Base-by-base conservation (phyloP, 495 filamentous ascomycete genomes). In the Tetracladium setigerum region DNA sequence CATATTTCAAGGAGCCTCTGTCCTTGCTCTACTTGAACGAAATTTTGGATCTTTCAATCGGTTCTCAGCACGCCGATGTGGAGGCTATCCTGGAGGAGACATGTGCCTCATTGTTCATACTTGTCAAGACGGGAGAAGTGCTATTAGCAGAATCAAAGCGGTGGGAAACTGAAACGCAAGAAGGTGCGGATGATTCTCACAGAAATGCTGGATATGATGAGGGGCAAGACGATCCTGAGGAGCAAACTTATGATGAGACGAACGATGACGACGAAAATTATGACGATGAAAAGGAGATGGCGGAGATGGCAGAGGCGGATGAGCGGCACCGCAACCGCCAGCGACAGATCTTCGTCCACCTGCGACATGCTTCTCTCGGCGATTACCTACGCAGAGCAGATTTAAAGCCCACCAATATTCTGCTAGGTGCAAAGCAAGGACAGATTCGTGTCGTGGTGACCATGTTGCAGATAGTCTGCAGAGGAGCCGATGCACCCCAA, bases 1-100 rank as follows among this genome's bases (percentile, higher is more conserved):
- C 45, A 47, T 47, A 31, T 32, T 47, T 47, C 22, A 47, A 47
- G 45, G 36, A 47, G 45, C 45, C 45, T 39, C 45, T 47, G 2
- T 39, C 45, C 14, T 40, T 47, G 36, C 40, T 47, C 36, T 40
- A 39, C 17, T 32, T 47, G 45, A 47, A 47, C 35, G 35, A 47
- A 32, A 24, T 47, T 39, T 27, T 47, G 24, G 4, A 47, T 16
- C 7, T 39, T 39, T 47, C 45, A 40, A 39, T 15, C n/a, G 45
- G 22, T 8, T 14, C 30, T 31, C 36, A 40, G 35, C 32, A 39
- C 35, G 27, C 45, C 9, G 45, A 47, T 47, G 45, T 30, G 5
- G 35, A 47, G 35, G 35, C 24, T 47, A 39, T 47, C 34, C 36
- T 47, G 24, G 45, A 38, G 32, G 4, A 45, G 45, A 47, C 45